These are phyloP conservation scores for Flaveria bidentis DNA, from an alignment of 129 eudicot genomes.

Conservation along the genomic window DNA sequence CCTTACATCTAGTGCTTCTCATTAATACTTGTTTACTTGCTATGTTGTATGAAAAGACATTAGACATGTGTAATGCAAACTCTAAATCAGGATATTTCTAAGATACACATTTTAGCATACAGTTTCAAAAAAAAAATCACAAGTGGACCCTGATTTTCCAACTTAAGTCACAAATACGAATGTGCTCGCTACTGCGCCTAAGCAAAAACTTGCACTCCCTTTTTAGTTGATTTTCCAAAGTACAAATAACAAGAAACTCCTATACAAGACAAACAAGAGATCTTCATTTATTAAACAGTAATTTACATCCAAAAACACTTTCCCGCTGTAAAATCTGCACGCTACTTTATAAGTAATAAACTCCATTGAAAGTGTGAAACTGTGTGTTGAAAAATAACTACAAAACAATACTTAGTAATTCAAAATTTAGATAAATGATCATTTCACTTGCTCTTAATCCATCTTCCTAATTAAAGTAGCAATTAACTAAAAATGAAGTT, in stretches of 20 bases:
- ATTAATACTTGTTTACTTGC: not conserved
- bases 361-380: not conserved
- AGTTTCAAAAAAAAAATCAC: not conserved
- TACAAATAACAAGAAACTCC: not conserved
- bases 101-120: not conserved
- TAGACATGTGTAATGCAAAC: too few relatives aligned
- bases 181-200: slow-evolving; percentile 1
- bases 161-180: not conserved
- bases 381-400: not conserved
- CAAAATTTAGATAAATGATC: not conserved
- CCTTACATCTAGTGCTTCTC: not conserved
- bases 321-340: not conserved
- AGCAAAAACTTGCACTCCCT: slow-evolving; percentile 11
- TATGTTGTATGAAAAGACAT: not conserved
- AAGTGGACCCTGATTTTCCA: not conserved
- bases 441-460: not conserved
- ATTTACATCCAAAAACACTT: slow-evolving; percentile 4
- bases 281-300: slow-evolving; percentile 2
- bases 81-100: slow-evolving; percentile 7
- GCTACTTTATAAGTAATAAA: not conserved
- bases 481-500: not conserved
- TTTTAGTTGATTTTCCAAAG: slow-evolving; percentile 10
- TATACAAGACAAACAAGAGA: slow-evolving; percentile 3
- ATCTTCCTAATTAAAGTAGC: not conserved
- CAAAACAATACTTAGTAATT: not conserved